These are phyloP conservation scores for Starmerella cellae DNA, from an alignment of 805 yeast species.

Conservation along the genomic window DNA sequence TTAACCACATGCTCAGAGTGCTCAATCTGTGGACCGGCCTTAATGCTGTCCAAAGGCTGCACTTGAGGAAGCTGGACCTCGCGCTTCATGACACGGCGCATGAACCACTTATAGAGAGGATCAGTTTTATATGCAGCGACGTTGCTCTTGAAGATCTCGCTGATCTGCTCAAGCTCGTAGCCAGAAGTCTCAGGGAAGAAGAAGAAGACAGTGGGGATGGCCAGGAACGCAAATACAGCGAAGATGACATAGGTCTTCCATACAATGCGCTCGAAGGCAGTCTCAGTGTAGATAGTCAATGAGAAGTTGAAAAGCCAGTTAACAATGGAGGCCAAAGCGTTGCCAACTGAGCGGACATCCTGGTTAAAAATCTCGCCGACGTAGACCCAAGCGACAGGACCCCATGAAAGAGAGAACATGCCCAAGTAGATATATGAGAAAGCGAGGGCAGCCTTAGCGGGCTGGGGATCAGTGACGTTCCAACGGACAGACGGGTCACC, in stretches of 20 bases:
- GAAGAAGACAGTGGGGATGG: constrained; percentile 45
- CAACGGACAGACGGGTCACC: constrained; percentile 34
- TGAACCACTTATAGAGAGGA: constrained; percentile 11
- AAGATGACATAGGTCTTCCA: constrained; percentile 57
- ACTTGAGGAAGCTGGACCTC: constrained; percentile 11
- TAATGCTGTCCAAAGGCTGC: constrained; percentile 2
- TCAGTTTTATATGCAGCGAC: constrained; percentile 21
- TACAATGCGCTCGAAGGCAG: constrained; percentile 58
- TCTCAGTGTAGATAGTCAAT: constrained; percentile 58
- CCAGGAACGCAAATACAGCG: constrained; percentile 53
- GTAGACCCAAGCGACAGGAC: constrained; percentile 64
- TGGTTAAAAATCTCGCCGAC: constrained; percentile 55
- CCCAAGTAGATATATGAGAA: constrained; percentile 50
- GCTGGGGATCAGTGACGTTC: constrained; percentile 38
- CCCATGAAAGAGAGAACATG: constrained; percentile 75
- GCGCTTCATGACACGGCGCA: constrained; percentile 10
- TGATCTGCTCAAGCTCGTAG: constrained; percentile 54
- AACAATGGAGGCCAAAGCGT: constrained; percentile 58
- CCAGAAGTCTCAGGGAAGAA: constrained; percentile 55
- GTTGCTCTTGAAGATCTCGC: constrained; percentile 37
- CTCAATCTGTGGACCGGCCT: constrained; percentile 2
- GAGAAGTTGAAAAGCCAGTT: constrained; percentile 72
- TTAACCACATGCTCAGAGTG: constrained; percentile 6
- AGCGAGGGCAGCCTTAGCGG: constrained; percentile 39
- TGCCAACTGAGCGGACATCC: constrained; percentile 61